These are phyloP conservation scores for Nicotiana knightiana DNA, from an alignment of 257 asterid genomes.

Conservation along the genomic window DNA sequence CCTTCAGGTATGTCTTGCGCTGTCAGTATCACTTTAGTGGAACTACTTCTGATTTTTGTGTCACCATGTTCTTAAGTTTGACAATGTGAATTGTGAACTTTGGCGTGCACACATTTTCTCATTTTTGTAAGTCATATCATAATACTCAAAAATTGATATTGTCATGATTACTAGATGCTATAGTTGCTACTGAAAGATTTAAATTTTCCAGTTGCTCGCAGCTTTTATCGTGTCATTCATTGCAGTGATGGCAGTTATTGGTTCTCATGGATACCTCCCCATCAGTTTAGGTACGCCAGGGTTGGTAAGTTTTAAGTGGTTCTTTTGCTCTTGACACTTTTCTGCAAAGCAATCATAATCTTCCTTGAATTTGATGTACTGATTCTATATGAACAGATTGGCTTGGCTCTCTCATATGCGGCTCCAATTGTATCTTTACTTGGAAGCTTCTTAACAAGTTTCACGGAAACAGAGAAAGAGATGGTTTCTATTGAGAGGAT, in stretches of 20 bases:
- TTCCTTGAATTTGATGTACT: not conserved
- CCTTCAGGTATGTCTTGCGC: slow-evolving; percentile 58
- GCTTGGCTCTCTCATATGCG: slow-evolving; percentile 93
- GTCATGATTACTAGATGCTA: not conserved
- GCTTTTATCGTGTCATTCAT: slow-evolving; percentile 82
- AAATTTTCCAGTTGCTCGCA: slow-evolving; percentile 59
- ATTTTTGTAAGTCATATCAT: not conserved
- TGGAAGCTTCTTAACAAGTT: slow-evolving; percentile 90
- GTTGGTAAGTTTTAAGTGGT: slow-evolving; percentile 46
- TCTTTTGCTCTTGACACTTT: slow-evolving; percentile 1
- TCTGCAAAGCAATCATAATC: not conserved
- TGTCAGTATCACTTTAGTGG: not conserved
- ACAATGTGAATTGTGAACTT: not conserved
- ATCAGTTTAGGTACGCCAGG: slow-evolving; percentile 88
- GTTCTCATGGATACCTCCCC: slow-evolving; percentile 63
- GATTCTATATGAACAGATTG: slow-evolving; percentile 47
- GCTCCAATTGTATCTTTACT: slow-evolving; percentile 78
- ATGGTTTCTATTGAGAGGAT: slow-evolving; percentile 98
- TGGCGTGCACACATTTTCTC: not conserved
- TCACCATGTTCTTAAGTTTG: not conserved
- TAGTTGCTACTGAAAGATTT: not conserved
- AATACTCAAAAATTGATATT: not conserved
- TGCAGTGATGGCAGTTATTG: slow-evolving; percentile 89
- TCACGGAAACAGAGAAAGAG: slow-evolving; percentile 96
- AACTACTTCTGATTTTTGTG: not conserved